Percentiles rank a stretch among this genome's conserved stretches.
These are phyloP conservation scores for Fusarium ramigenum DNA, from an alignment of 2,329 filamentous ascomycete species.

Conservation along the genomic window DNA sequence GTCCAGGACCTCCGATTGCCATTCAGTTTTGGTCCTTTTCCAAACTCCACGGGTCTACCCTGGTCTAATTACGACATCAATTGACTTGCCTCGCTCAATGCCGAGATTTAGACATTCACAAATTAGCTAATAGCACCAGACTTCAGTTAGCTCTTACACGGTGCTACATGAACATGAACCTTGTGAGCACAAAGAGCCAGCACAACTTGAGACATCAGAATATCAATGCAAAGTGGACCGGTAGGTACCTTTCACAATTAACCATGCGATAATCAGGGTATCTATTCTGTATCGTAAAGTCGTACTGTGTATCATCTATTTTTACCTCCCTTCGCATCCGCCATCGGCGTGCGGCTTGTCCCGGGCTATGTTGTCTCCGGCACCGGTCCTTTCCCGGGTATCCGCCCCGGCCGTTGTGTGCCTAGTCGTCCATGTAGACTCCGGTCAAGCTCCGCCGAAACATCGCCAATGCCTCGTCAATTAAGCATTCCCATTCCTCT, in stretches of 20 bases:
- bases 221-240: background rate
- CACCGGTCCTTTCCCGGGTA: conserved; percentile 37
- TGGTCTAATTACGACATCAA: conserved; percentile 31
- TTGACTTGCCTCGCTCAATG: background rate
- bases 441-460: conserved; percentile 29
- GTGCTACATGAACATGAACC: background rate
- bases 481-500: conserved; percentile 24
- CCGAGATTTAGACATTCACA: background rate
- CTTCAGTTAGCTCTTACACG: background rate
- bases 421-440: conserved; percentile 18
- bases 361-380: conserved; percentile 25
- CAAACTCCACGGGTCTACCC: conserved; percentile 10
- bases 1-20: conserved; percentile 13
- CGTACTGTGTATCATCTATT: conserved; percentile 11
- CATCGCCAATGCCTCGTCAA: conserved; percentile 26
- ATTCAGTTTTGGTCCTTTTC: conserved; percentile 3
- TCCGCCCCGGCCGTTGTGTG: conserved; percentile 31
- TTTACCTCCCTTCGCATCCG: conserved; percentile 29
- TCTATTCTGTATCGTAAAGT: background rate
- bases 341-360: conserved; percentile 29
- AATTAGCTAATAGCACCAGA: conserved; percentile 1
- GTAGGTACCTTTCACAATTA: background rate
- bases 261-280: background rate
- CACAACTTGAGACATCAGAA: no score
- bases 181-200: background rate